phyloP scores from a whole-genome alignment of 2,329 filamentous ascomycete species.

The Aspergillus sp. region DNA sequence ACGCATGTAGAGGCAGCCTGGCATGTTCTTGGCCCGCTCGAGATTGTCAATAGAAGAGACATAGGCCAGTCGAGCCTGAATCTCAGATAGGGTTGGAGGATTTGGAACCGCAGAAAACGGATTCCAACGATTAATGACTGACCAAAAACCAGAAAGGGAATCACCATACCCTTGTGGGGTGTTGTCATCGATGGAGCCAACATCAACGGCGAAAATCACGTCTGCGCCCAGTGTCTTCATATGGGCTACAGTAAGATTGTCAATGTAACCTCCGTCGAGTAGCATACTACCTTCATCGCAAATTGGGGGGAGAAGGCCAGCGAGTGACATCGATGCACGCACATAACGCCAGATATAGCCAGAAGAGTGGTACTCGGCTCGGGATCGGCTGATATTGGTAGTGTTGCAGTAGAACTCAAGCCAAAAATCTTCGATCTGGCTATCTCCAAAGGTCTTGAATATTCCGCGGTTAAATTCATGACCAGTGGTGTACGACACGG shows the following conservation, averaged over 20 bases:
- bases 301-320: constrained; percentile 85
- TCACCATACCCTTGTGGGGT: constrained; percentile 92
- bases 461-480: constrained; percentile 99
- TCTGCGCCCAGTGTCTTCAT: constrained; percentile 95
- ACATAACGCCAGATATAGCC: constrained; percentile 98
- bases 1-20: constrained; percentile 93
- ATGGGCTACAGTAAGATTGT: constrained; percentile 94
- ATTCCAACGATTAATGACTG: constrained; percentile 94
- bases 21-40: constrained; percentile 85
- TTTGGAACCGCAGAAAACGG: constrained; percentile 87
- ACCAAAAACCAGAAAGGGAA: constrained; percentile 92
- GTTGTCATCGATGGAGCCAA: constrained; percentile 88
- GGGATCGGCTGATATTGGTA: constrained; percentile 94
- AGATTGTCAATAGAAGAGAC: constrained; percentile 93
- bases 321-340: constrained; percentile 92
- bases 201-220: constrained; percentile 92
- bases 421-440: constrained; percentile 99
- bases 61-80: constrained; percentile 91
- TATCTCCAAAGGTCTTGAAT: constrained; percentile 96
- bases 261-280: constrained; percentile 92
- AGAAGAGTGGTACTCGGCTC: constrained; percentile 88
- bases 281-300: constrained; percentile 98
- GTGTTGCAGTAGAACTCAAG: constrained; percentile 99
- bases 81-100: constrained; percentile 90
- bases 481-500: constrained; percentile 93